Evolutionary conservation across 1,284 basidiomycete species (phyloP).

Genomic region (Pascua guehoae): DNA sequence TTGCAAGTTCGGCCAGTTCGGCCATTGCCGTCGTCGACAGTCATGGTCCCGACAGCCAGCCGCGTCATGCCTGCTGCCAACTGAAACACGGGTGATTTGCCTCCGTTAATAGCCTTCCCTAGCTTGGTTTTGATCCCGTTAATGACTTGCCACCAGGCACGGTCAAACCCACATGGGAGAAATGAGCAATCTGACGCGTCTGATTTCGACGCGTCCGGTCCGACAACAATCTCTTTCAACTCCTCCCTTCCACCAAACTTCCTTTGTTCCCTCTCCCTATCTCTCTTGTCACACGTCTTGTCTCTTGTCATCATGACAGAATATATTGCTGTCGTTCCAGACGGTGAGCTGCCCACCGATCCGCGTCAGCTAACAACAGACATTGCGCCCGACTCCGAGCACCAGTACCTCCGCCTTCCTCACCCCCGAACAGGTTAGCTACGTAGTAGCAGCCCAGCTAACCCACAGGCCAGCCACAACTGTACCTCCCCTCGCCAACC

Average conservation of each 20-base stretch:
- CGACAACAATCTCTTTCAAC: background rate
- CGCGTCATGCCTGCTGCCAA: no score
- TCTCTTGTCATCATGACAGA: slow-evolving; percentile 17
- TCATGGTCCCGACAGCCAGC: no score
- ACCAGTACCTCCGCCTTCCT: slow-evolving; percentile 40
- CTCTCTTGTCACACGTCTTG: background rate
- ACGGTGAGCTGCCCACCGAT: slow-evolving; percentile 20
- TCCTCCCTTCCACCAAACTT: background rate
- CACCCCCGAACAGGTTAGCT: slow-evolving; percentile 43
- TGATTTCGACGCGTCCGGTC: slow-evolving; percentile 4
- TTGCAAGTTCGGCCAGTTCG: no score
- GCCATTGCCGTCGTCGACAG: no score
- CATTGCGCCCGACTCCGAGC: slow-evolving; percentile 24
- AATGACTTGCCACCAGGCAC: no score
- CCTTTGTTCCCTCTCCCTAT: background rate
- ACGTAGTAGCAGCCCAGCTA: slow-evolving; percentile 1
- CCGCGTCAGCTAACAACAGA: slow-evolving; percentile 18
- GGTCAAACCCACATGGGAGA: no score
- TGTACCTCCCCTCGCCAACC: slow-evolving; percentile 31
- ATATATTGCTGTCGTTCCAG: slow-evolving; percentile 27
- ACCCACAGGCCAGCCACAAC: slow-evolving; percentile 33
- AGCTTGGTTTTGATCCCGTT: no score
- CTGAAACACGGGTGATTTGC: no score
- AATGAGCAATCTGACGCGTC: slow-evolving; percentile 8
- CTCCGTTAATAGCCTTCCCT: no score